Conservation (phyloP, 1,139 yeast species). For the Suhomyces terraborum region DNA sequence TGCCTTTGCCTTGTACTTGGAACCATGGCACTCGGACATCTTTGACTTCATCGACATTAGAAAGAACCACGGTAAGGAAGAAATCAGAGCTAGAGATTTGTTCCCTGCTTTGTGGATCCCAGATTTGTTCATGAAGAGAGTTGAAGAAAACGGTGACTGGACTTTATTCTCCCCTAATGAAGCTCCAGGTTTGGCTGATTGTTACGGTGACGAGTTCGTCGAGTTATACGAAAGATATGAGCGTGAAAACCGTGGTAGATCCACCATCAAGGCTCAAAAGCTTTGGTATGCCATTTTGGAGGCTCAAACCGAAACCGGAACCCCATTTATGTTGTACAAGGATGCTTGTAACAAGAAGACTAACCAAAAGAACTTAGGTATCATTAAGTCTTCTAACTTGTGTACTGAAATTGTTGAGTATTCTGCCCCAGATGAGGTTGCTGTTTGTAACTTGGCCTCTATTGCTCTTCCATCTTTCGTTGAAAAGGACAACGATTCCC, state of each 20-base stretch:
- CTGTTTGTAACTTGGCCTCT: conserved; percentile 89
- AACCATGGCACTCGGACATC: conserved; percentile 64
- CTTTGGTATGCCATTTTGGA: conserved; percentile 86
- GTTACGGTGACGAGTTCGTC: conserved; percentile 81
- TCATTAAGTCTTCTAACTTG: conserved; percentile 83
- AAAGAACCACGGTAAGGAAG: conserved; percentile 61
- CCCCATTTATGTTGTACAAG: conserved; percentile 88
- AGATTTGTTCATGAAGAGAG: conserved; percentile 80
- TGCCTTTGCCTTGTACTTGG: conserved; percentile 61
- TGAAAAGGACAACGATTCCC: conserved; percentile 38
- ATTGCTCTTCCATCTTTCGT: conserved; percentile 78
- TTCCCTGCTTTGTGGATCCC: conserved; percentile 64
- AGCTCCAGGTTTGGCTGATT: conserved; percentile 80
- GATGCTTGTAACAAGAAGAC: conserved; percentile 83
- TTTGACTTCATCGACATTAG: conserved; percentile 53
- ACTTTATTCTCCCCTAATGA: conserved; percentile 85
- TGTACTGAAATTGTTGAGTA: conserved; percentile 92
- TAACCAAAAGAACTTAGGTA: conserved; percentile 85
- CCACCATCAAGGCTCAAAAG: conserved; percentile 80
- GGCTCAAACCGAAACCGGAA: conserved; percentile 91
- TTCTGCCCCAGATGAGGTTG: conserved; percentile 84
- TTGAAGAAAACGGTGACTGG: conserved; percentile 78
- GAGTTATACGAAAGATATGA: conserved; percentile 71
- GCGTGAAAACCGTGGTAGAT: conserved; percentile 67
- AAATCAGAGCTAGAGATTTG: conserved; percentile 55